phyloP scores from a whole-genome alignment of 1,284 basidiomycete genomes.

The Melampsora americana region DNA sequence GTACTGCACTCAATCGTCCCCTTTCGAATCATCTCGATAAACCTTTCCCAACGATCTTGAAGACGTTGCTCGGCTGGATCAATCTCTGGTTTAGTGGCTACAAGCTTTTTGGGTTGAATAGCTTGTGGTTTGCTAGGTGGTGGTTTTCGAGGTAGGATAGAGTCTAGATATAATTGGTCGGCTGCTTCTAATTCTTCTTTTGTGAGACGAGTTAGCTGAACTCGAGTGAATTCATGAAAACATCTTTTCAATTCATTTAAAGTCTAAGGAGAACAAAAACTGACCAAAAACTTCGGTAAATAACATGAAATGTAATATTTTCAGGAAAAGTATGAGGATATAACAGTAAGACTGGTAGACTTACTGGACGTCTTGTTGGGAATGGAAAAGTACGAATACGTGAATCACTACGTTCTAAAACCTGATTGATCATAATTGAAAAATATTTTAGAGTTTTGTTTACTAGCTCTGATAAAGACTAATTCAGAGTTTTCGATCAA shows the following conservation, averaged over 20 bases:
- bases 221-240: constrained; percentile 77
- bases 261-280: constrained; percentile 61
- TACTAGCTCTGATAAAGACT: constrained; percentile 81
- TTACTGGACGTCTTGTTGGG: constrained; percentile 81
- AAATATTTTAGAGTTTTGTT: constrained; percentile 75
- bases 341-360: constrained; percentile 53
- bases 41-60: constrained; percentile 64
- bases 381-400: constrained; percentile 85
- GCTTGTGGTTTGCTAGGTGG: constrained; percentile 46
- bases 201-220: constrained; percentile 80
- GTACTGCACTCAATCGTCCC: constrained; percentile 77
- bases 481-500: constrained; percentile 75
- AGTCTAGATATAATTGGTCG: constrained; percentile 80
- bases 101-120: constrained; percentile 46
- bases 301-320: neutral
- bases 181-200: constrained; percentile 77
- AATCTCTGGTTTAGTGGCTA: constrained; percentile 55
- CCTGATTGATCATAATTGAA: constrained; percentile 66
- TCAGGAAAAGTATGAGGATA: neutral
- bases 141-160: constrained; percentile 65
- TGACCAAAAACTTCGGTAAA: neutral
- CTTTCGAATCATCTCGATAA: constrained; percentile 83
- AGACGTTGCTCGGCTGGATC: constrained; percentile 50
- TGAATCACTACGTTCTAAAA: constrained; percentile 61
- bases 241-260: constrained; percentile 85